phyloP scores from a whole-genome alignment of 495 filamentous ascomycete genomes.

The Penicillium nucicola region DNA sequence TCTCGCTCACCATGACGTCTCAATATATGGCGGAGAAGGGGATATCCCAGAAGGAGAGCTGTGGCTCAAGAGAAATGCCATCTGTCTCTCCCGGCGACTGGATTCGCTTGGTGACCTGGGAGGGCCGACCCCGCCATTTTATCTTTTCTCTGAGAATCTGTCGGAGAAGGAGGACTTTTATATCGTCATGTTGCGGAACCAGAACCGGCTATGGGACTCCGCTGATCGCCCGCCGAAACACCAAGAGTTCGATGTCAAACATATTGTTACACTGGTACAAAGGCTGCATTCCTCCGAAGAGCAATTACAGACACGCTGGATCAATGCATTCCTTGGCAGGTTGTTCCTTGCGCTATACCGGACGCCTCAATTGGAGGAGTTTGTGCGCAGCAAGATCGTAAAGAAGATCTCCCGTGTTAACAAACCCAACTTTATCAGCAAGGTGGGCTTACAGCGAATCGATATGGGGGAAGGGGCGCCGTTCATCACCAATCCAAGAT shows the following conservation, averaged over 20 bases:
- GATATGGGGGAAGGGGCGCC: slow-evolving; percentile 86
- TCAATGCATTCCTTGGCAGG: slow-evolving; percentile 86
- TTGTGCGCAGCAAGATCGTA: slow-evolving; percentile 79
- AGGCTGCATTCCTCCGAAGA: slow-evolving; percentile 89
- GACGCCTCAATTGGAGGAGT: slow-evolving; percentile 74
- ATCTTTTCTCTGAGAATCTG: slow-evolving; percentile 87
- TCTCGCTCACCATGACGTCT: slow-evolving; percentile 80
- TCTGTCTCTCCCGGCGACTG: slow-evolving; percentile 73
- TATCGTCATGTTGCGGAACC: slow-evolving; percentile 82
- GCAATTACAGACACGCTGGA: slow-evolving; percentile 86
- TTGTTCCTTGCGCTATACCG: slow-evolving; percentile 85
- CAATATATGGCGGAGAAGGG: slow-evolving; percentile 78
- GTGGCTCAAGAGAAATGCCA: slow-evolving; percentile 92
- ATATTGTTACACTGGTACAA: slow-evolving; percentile 85
- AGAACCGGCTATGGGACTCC: slow-evolving; percentile 60
- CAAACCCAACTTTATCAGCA: slow-evolving; percentile 83
- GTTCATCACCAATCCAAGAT: slow-evolving; percentile 80
- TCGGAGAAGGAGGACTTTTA: slow-evolving; percentile 99
- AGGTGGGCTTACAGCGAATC: slow-evolving; percentile 74
- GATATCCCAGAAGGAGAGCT: slow-evolving; percentile 87
- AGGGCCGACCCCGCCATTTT: slow-evolving; percentile 73
- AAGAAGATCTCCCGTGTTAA: slow-evolving; percentile 96
- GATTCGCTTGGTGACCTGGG: slow-evolving; percentile 58
- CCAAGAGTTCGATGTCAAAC: slow-evolving; percentile 74
- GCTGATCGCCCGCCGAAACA: slow-evolving; percentile 62